phyloP scores from a whole-genome alignment of 2,329 filamentous ascomycete genomes.

The Lasiodiplodia gonubiensis region DNA sequence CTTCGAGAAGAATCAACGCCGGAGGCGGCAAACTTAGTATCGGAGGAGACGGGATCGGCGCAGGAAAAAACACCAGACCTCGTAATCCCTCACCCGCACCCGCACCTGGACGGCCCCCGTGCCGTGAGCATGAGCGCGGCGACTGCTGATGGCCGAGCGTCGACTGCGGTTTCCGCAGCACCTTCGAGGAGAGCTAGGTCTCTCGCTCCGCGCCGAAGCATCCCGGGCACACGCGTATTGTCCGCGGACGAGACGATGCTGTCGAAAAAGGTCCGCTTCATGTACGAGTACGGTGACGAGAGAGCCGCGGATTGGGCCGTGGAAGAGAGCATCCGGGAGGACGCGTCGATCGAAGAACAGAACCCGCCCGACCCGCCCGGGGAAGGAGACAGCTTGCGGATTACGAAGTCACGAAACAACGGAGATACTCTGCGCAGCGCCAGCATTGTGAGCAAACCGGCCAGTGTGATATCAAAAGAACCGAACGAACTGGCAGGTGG shows the following conservation, averaged over 20 bases:
- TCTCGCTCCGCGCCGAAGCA: slow-evolving; percentile 16
- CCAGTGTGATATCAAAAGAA: slow-evolving; percentile 54
- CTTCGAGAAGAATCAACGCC: background rate
- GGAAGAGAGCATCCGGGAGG: slow-evolving; percentile 12
- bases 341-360: slow-evolving; percentile 25
- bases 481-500: slow-evolving; percentile 64
- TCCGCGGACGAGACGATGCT: slow-evolving; percentile 69
- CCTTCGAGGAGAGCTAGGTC: slow-evolving; percentile 10
- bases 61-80: background rate
- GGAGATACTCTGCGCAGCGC: slow-evolving; percentile 37
- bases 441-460: slow-evolving; percentile 32
- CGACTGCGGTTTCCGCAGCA: slow-evolving; percentile 8
- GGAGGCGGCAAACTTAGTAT: background rate
- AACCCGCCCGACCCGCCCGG: background rate
- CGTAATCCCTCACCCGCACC: background rate
- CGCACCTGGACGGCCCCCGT: slow-evolving; percentile 1
- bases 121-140: slow-evolving; percentile 22
- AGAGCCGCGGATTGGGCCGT: slow-evolving; percentile 53
- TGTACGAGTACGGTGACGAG: slow-evolving; percentile 68
- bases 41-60: background rate
- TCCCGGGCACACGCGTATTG: slow-evolving; percentile 53
- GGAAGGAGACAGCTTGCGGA: slow-evolving; percentile 13
- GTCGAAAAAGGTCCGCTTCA: slow-evolving; percentile 66
- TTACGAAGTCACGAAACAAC: slow-evolving; percentile 16
- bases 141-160: slow-evolving; percentile 4